Percentiles rank a stretch among this genome's conserved stretches.
phyloP scores from a whole-genome alignment of 768 basidiomycete species.

The Tylopilus balloui region DNA sequence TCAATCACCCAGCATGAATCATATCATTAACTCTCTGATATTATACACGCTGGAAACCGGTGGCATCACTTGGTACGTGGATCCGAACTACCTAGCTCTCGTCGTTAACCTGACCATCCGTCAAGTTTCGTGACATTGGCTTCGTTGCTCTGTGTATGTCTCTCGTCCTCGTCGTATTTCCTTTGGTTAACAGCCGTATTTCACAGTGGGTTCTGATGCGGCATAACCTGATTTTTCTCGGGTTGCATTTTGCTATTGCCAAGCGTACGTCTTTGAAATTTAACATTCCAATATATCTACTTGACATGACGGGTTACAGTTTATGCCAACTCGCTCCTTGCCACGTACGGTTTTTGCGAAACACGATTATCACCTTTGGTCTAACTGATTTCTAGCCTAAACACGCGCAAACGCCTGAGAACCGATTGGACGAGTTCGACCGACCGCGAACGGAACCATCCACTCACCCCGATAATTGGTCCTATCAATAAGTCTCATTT shows the following conservation, averaged over 20 bases:
- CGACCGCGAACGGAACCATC: slow-evolving; percentile 21
- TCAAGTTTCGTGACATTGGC: slow-evolving; percentile 30
- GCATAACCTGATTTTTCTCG: slow-evolving; percentile 33
- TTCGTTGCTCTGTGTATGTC: slow-evolving; percentile 31
- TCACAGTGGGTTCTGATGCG: slow-evolving; percentile 31
- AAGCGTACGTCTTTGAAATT: slow-evolving; percentile 22
- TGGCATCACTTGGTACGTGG: slow-evolving; percentile 39
- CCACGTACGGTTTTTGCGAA: slow-evolving; percentile 23
- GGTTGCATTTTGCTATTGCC: slow-evolving; percentile 33
- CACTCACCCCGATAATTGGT: slow-evolving; percentile 5
- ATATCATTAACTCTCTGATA: slow-evolving; percentile 46
- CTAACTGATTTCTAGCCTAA: slow-evolving; percentile 14
- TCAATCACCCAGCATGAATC: slow-evolving; percentile 37
- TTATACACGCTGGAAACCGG: slow-evolving; percentile 53
- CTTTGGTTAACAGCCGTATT: not conserved
- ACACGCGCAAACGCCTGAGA: slow-evolving; percentile 30
- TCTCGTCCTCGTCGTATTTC: not conserved
- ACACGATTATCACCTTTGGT: not conserved
- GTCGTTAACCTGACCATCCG: not conserved
- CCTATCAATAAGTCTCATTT: slow-evolving; percentile 15
- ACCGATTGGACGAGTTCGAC: slow-evolving; percentile 22
- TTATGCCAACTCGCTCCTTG: slow-evolving; percentile 33
- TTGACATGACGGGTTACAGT: slow-evolving; percentile 14
- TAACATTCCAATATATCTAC: no score
- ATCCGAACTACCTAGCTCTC: no score